Percentiles rank a stretch among this genome's conserved stretches.
Evolutionary conservation across 2,329 filamentous ascomycete genomes (phyloP).

Genomic region (Venturia oleaginea): DNA sequence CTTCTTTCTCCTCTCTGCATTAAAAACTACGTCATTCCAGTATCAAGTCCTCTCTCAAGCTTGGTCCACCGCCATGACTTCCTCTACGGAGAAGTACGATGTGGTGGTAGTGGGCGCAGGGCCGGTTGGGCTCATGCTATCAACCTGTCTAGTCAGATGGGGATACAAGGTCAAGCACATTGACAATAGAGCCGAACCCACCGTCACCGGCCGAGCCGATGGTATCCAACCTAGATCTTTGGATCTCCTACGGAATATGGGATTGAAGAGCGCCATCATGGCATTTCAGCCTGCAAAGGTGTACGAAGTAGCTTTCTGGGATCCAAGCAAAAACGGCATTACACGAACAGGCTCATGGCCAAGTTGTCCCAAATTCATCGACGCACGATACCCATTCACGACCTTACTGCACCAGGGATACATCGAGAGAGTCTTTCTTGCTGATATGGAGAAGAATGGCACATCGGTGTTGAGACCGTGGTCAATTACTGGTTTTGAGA

Average conservation of each 20-base stretch:
- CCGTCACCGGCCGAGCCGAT: conserved; percentile 76
- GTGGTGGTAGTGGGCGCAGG: conserved; percentile 82
- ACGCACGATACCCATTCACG: conserved; percentile 55
- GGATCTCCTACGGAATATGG: conserved; percentile 82
- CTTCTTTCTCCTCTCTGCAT: not conserved
- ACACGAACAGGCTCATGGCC: conserved; percentile 63
- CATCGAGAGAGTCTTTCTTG: conserved; percentile 53
- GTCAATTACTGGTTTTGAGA: conserved; percentile 53
- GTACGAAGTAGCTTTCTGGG: conserved; percentile 61
- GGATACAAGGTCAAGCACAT: conserved; percentile 94
- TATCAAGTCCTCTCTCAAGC: not conserved
- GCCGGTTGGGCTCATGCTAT: conserved; percentile 78
- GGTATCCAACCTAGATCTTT: conserved; percentile 86
- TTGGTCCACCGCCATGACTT: not conserved
- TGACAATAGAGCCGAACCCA: conserved; percentile 80
- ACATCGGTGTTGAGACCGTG: conserved; percentile 49
- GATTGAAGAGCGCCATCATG: conserved; percentile 81
- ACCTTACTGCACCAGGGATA: conserved; percentile 54
- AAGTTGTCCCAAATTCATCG: conserved; percentile 75
- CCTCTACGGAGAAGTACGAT: conserved; percentile 38
- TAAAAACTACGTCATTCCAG: not conserved
- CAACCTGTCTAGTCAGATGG: conserved; percentile 81
- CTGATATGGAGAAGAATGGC: conserved; percentile 51
- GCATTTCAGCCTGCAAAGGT: conserved; percentile 78
- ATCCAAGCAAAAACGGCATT: conserved; percentile 47